A percentile compares a stretch with the other conserved stretches of the same genome.
Conservation (phyloP, 2,329 filamentous ascomycete genomes). For the Cladosporium austrohemisphaericum region DNA sequence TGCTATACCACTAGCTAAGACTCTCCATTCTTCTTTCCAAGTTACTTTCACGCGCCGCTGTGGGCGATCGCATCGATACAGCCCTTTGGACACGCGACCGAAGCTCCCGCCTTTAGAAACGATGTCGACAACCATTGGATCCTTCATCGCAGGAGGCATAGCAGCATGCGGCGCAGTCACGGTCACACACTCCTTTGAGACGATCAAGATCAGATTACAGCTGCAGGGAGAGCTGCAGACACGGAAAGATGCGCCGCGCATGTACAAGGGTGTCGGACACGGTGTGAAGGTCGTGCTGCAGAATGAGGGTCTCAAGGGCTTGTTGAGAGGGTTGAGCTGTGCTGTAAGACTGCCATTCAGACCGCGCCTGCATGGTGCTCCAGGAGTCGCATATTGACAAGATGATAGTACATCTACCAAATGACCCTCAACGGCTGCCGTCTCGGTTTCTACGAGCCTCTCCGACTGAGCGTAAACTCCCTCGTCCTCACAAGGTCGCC, state of each 20-base stretch:
- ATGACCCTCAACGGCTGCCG: conserved; percentile 94
- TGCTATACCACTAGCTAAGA: too few species aligned
- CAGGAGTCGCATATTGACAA: background rate
- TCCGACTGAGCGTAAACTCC: conserved; percentile 60
- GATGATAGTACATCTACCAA: conserved; percentile 78
- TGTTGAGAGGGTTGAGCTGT: conserved; percentile 84
- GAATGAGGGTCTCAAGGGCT: conserved; percentile 80
- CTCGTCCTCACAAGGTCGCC: conserved; percentile 60
- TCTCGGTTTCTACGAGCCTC: conserved; percentile 94
- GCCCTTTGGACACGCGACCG: too few species aligned
- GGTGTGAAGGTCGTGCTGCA: conserved; percentile 84
- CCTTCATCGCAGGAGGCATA: conserved; percentile 93
- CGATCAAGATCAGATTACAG: conserved; percentile 97
- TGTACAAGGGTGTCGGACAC: conserved; percentile 89
- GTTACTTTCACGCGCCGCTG: background rate
- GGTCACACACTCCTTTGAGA: conserved; percentile 96
- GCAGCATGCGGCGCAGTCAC: conserved; percentile 97
- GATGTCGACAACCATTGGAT: conserved; percentile 53
- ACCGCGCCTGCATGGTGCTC: too few species aligned
- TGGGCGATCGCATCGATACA: too few species aligned
- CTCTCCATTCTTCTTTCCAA: too few species aligned
- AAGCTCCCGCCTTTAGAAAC: background rate
- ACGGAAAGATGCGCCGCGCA: conserved; percentile 76
- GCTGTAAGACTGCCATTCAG: conserved; percentile 62
- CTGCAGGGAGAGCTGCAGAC: conserved; percentile 91